Evolutionary conservation across 441 rosid genomes (phyloP).

Genomic region (Erysimum pusillum): DNA sequence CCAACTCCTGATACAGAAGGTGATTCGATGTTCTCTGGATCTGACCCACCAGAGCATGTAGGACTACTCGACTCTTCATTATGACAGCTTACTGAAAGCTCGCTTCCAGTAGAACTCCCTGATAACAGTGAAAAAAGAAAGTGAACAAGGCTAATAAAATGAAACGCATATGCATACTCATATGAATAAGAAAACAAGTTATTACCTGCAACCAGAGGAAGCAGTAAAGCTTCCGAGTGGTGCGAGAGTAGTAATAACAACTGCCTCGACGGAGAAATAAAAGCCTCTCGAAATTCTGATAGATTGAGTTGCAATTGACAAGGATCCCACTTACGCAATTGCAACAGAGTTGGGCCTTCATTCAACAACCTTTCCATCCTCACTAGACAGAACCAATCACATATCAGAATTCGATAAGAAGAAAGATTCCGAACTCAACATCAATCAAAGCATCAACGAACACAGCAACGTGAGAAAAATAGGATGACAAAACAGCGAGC

Average conservation of each 20-base stretch:
- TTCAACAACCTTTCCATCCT: conserved; percentile 63
- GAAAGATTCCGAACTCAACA: conserved; percentile 18
- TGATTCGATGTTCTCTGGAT: conserved; percentile 55
- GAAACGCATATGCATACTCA: conserved; percentile 27
- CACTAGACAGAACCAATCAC: conserved; percentile 34
- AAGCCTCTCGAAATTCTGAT: conserved; percentile 89
- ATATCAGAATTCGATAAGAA: conserved; percentile 6
- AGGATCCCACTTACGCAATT: conserved; percentile 84
- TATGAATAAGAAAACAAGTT: conserved; percentile 11
- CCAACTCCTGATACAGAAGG: conserved; percentile 62
- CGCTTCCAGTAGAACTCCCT: conserved; percentile 56
- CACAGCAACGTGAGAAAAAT: neutral
- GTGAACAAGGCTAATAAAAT: conserved; percentile 10
- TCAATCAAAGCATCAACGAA: conserved; percentile 32
- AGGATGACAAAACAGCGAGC: conserved; percentile 18
- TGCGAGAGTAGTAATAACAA: conserved; percentile 71
- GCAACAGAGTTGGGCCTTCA: conserved; percentile 71
- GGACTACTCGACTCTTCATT: conserved; percentile 52
- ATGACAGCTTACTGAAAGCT: conserved; percentile 45
- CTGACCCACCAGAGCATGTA: conserved; percentile 55
- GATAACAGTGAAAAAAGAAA: conserved; percentile 31
- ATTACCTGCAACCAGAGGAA: conserved; percentile 77
- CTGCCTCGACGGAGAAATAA: conserved; percentile 88
- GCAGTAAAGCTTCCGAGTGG: conserved; percentile 74
- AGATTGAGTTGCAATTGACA: conserved; percentile 61